Conservation (phyloP, 768 basidiomycete genomes). For the Pleurotus tuoliensis region DNA sequence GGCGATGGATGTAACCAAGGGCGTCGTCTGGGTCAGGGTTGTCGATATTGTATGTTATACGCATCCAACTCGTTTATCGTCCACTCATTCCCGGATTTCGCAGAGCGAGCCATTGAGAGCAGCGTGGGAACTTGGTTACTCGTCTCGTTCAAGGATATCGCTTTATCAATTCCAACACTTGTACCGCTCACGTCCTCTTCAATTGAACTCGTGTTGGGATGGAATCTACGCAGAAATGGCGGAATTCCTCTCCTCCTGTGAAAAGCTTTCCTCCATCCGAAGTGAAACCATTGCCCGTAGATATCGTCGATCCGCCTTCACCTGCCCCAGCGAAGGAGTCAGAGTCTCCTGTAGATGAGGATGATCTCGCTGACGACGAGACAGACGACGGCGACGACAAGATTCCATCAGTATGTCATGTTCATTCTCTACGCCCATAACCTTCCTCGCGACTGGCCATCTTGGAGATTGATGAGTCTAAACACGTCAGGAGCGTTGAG, state of each 20-base stretch:
- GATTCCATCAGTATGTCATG: conserved; percentile 4
- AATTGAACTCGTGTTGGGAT: neutral
- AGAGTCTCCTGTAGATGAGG: neutral
- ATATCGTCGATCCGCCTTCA: neutral
- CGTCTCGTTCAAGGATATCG: neutral
- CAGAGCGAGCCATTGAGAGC: neutral
- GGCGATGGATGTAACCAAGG: neutral
- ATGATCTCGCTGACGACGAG: neutral
- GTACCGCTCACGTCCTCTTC: conserved; percentile 1
- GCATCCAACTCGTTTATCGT: conserved; percentile 20
- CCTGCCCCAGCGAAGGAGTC: neutral
- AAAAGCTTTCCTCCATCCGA: neutral
- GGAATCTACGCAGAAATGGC: neutral
- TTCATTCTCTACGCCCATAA: neutral
- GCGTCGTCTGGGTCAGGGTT: neutral
- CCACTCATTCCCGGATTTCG: conserved; percentile 10
- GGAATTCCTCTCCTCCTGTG: neutral
- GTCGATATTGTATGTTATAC: conserved; percentile 21
- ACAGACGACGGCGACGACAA: conserved; percentile 1
- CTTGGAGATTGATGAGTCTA: neutral
- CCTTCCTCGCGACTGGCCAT: neutral
- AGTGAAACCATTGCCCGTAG: neutral
- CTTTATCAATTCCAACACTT: neutral
- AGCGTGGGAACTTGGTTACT: no score
- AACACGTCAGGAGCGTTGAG: neutral